phyloP scores from a whole-genome alignment of 2,329 filamentous ascomycete genomes.

The Diplodia sapinea region DNA sequence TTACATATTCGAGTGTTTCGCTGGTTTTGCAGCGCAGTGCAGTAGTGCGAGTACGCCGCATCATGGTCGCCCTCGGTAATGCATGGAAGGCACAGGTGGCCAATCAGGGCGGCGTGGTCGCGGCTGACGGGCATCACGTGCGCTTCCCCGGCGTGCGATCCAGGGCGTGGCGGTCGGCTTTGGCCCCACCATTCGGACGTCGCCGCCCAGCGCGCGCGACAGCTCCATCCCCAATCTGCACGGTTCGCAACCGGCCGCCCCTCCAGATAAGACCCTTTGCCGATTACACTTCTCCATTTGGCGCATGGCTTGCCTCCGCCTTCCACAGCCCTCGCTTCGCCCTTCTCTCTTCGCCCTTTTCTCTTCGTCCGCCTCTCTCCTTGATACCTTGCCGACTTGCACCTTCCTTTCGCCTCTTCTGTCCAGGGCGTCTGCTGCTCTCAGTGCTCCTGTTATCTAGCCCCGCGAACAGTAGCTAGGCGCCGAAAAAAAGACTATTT shows the following conservation, averaged over 20 bases:
- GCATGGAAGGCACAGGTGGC: background rate
- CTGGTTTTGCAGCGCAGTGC: background rate
- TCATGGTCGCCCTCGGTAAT: background rate
- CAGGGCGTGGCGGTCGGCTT: background rate
- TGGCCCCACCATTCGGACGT: conserved; percentile 31
- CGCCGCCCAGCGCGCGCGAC: conserved; percentile 30
- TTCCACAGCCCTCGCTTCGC: background rate
- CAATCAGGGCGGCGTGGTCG: conserved; percentile 9
- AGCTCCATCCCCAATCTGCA: conserved; percentile 10
- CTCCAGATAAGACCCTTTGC: conserved; percentile 30
- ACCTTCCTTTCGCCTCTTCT: background rate
- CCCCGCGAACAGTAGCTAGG: background rate
- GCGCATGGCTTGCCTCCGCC: background rate
- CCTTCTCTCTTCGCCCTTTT: conserved; percentile 7
- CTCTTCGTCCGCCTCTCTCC: background rate
- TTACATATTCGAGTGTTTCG: background rate
- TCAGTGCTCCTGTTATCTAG: background rate
- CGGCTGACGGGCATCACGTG: conserved; percentile 28
- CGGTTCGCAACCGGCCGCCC: conserved; percentile 19
- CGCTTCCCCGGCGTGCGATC: background rate
- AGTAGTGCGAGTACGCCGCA: no score
- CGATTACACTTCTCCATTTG: conserved; percentile 15
- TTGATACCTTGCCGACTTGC: background rate
- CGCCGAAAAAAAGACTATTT: background rate
- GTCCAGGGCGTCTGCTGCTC: background rate